Conservation (phyloP, 305 asterid species). For the Solanum hybrid region DNA sequence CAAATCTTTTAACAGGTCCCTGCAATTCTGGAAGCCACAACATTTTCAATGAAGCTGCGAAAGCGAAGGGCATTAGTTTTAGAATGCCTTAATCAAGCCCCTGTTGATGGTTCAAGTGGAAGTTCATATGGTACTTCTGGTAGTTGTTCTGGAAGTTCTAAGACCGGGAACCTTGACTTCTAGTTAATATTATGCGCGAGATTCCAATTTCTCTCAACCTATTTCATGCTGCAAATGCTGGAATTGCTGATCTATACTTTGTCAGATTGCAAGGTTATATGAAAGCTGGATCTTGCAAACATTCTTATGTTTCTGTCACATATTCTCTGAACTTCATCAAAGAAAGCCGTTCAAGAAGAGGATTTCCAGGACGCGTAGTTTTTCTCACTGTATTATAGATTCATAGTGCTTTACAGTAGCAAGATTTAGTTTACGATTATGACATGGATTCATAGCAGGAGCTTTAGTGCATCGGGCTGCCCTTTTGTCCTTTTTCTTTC, state of each 20-base stretch:
- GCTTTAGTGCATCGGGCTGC: background rate
- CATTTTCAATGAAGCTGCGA: conserved; percentile 72
- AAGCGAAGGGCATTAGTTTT: conserved; percentile 52
- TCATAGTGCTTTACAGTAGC: background rate
- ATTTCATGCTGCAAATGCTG: background rate
- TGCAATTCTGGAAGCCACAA: conserved; percentile 60
- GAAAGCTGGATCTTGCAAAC: background rate
- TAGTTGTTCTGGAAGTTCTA: conserved; percentile 65
- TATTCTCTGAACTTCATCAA: background rate
- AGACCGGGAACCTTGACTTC: conserved; percentile 64
- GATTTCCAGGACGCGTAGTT: background rate
- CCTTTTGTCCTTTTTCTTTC: background rate
- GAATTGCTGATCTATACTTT: background rate
- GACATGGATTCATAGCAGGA: background rate
- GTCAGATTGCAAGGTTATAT: background rate
- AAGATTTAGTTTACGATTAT: background rate
- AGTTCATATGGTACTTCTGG: conserved; percentile 64
- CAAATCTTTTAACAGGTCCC: conserved; percentile 49
- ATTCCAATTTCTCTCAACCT: conserved; percentile 7
- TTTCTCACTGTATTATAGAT: background rate
- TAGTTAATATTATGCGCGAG: conserved; percentile 14
- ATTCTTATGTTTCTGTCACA: background rate
- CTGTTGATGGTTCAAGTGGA: conserved; percentile 86
- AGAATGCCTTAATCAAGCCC: conserved; percentile 92
- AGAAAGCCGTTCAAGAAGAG: background rate